Base-by-base conservation (phyloP, 805 yeast species). In the Metschnikowia lachancei region DNA sequence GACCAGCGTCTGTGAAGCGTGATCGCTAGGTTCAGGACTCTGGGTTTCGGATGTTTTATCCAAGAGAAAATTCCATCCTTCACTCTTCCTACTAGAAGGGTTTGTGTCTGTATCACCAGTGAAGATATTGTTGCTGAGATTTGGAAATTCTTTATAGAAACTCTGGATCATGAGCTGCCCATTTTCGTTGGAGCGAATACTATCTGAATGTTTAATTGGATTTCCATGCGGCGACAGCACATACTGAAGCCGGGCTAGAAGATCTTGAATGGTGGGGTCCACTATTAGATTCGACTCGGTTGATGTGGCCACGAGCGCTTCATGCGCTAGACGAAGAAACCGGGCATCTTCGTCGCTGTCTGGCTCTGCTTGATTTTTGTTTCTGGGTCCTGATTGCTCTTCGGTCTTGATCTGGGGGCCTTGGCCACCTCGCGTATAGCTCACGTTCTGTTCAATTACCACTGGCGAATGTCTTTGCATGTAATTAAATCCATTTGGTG, bases 211-310 rank as follows among this genome's bases (percentile, higher is more conserved):
- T 44, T 57, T 61, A 36, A 72, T 70, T 46, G 59, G 70, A 38
- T 80, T 80, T 1, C 84, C 84, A 60, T 79, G 83, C 3, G 84
- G 83, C 24, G 82, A 70, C 44, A 71, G 64, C 6, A 80, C 79
- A 54, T 82, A 82, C 56, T 82, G 85, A 36, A 81, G 67, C 43
- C 87, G 61, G 53, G 74, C 71, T 43, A 82, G 63, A n/a, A 82
- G 66, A 56, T 79, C 84, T 51, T 76, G 64, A 20, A 82, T 79
- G 0, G 87, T 81, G 4, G 87, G 87, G 58, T 82, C 87, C 6
- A 82, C 76, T 19, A 75, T 65, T 43, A 53, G 54, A 19, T 56
- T 56, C 50, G 72, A 72, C 2, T 77, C 72, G 10, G 54, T 57
- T 11, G 75, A 74, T 0, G 80, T 75, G 20, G 81, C 80, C 11